These are phyloP conservation scores for Chalciporus pseudorubinellus DNA, from an alignment of 768 basidiomycete genomes.

Conservation along the genomic window DNA sequence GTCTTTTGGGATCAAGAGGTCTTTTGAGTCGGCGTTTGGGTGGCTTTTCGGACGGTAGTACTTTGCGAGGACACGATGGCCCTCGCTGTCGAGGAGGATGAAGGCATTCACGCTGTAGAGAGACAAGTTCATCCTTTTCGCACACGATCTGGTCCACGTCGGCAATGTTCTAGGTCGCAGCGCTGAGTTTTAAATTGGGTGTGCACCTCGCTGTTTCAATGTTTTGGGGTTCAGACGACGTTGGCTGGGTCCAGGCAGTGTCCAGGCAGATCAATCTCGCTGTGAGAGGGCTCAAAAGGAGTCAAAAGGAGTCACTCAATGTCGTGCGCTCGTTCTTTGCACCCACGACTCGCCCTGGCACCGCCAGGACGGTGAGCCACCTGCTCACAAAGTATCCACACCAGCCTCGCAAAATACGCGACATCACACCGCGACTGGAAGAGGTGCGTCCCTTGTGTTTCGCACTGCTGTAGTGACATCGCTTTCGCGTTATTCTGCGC, in stretches of 20 bases:
- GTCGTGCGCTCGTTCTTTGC: constrained; percentile 45
- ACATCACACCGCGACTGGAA: constrained; percentile 46
- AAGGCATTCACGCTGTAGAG: constrained; percentile 87
- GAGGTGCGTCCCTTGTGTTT: constrained; percentile 44
- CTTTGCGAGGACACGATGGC: constrained; percentile 91
- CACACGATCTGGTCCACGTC: neutral
- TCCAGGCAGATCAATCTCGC: constrained; percentile 17
- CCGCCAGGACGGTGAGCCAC: constrained; percentile 37
- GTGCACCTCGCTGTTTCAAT: constrained; percentile 6
- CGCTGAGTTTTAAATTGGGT: constrained; percentile 24
- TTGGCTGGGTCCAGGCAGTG: neutral
- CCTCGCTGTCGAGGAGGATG: constrained; percentile 92
- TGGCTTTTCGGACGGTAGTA: constrained; percentile 83
- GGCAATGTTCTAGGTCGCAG: neutral
- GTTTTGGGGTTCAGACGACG: constrained; percentile 16
- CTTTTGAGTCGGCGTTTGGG: constrained; percentile 59
- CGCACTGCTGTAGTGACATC: neutral
- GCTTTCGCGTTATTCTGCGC: neutral
- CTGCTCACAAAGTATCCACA: constrained; percentile 44
- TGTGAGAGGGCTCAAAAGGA: constrained; percentile 18
- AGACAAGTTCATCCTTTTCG: constrained; percentile 70
- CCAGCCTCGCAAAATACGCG: constrained; percentile 49
- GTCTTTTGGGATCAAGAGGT: constrained; percentile 76
- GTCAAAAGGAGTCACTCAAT: neutral
- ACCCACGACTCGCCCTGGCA: constrained; percentile 42